Conservation (phyloP, 1,139 yeast species). For the Saccharomyces hybrid region DNA sequence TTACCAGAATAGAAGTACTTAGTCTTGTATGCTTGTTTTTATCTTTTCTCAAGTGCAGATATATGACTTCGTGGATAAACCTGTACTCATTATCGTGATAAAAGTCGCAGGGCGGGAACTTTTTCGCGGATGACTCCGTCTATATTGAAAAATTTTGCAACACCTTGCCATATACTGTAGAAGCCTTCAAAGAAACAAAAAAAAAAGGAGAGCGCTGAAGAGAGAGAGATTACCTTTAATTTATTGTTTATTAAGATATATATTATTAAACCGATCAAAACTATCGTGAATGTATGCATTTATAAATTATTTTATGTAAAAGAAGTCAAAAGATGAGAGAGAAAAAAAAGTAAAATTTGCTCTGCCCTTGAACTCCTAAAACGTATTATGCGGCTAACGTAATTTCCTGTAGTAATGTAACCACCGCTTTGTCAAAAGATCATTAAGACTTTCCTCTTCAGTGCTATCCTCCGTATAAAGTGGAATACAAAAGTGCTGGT, state of each 20-base stretch:
- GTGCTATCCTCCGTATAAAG: slow-evolving; percentile 11
- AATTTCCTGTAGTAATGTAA: slow-evolving; percentile 25
- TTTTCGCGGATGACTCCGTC: background rate
- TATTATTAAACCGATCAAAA: background rate
- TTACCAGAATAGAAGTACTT: too few species aligned
- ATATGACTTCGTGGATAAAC: background rate
- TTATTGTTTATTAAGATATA: background rate
- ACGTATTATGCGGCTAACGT: slow-evolving; percentile 2
- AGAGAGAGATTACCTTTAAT: background rate
- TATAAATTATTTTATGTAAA: background rate
- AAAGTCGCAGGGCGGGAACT: background rate
- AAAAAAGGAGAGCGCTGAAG: background rate
- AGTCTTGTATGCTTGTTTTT: too few species aligned
- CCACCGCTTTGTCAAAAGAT: slow-evolving; percentile 27
- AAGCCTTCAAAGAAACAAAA: background rate
- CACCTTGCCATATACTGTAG: background rate
- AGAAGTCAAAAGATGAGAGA: too few species aligned
- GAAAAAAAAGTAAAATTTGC: background rate
- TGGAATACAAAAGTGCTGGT: slow-evolving; percentile 15
- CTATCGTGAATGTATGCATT: background rate
- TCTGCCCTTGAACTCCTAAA: too few species aligned
- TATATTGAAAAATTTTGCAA: background rate
- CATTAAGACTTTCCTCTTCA: slow-evolving; percentile 11
- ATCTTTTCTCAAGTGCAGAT: too few species aligned
- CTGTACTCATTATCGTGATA: background rate